Percentiles rank a stretch among this genome's conserved stretches.
Evolutionary conservation across 2,329 filamentous ascomycete species (phyloP).

Genomic region (Sordariomycetes sp.): DNA sequence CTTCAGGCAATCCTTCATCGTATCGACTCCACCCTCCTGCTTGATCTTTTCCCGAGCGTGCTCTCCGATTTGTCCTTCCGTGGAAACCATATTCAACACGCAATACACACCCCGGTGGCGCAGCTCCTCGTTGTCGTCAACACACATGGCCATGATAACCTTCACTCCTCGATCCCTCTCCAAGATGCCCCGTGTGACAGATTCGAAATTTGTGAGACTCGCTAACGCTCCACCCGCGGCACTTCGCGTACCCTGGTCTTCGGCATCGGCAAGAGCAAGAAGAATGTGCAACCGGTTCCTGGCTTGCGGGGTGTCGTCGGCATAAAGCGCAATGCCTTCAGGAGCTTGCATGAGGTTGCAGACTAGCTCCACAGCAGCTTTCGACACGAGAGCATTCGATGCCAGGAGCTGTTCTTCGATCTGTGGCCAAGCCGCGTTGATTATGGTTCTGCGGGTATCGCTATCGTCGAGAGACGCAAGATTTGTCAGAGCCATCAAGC

Average conservation of each 20-base stretch:
- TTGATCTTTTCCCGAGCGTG: constrained; percentile 51
- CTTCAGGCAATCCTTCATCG: constrained; percentile 61
- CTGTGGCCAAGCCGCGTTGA: constrained; percentile 62
- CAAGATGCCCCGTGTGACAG: constrained; percentile 62
- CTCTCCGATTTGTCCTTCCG: constrained; percentile 56
- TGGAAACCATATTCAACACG: constrained; percentile 61
- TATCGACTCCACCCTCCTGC: constrained; percentile 54
- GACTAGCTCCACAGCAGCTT: constrained; percentile 78
- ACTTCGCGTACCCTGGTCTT: constrained; percentile 68
- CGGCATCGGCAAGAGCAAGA: constrained; percentile 77
- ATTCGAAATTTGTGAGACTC: constrained; percentile 70
- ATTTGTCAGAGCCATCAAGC: constrained; percentile 87
- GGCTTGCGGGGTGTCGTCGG: constrained; percentile 57
- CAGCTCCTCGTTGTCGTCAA: constrained; percentile 61
- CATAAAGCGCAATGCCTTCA: constrained; percentile 59
- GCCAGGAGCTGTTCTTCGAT: constrained; percentile 80
- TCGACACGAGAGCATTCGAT: constrained; percentile 65
- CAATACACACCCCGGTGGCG: constrained; percentile 67
- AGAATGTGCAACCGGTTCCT: constrained; percentile 72
- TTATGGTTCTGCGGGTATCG: constrained; percentile 56
- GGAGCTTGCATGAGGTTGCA: constrained; percentile 78
- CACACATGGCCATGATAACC: constrained; percentile 72
- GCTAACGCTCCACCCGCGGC: constrained; percentile 86
- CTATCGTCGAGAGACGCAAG: constrained; percentile 71
- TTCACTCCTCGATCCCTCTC: constrained; percentile 62